Conservation (phyloP, 78 protist species). For the Dictyostelium discoideum region dicty_2.7 NC_007090.3:4066501-4067000, state of each 20-base stretch:
- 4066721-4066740: constrained; percentile 66
- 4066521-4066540: background rate
- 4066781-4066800: constrained; percentile 15
- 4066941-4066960: too few species aligned
- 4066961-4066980: constrained; percentile 6
- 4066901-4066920: background rate
- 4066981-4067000: background rate
- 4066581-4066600: constrained; percentile 34
- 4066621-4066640: constrained; percentile 68
- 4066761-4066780: constrained; percentile 70
- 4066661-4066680: constrained; percentile 84
- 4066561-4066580: constrained; percentile 45
- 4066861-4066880: constrained; percentile 46
- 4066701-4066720: constrained; percentile 88
- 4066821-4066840: constrained; percentile 15
- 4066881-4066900: background rate
- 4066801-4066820: constrained; percentile 72
- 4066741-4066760: constrained; percentile 73
- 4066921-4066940: background rate
- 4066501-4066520: constrained; percentile 44
- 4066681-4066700: constrained; percentile 78
- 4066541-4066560: background rate
- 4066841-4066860: constrained; percentile 80
- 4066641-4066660: constrained; percentile 75
- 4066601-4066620: constrained; percentile 63